Percentiles rank a stretch among this genome's conserved stretches.
Evolutionary conservation across 805 yeast species (phyloP).

Genomic region (Candida sonorensis): DNA sequence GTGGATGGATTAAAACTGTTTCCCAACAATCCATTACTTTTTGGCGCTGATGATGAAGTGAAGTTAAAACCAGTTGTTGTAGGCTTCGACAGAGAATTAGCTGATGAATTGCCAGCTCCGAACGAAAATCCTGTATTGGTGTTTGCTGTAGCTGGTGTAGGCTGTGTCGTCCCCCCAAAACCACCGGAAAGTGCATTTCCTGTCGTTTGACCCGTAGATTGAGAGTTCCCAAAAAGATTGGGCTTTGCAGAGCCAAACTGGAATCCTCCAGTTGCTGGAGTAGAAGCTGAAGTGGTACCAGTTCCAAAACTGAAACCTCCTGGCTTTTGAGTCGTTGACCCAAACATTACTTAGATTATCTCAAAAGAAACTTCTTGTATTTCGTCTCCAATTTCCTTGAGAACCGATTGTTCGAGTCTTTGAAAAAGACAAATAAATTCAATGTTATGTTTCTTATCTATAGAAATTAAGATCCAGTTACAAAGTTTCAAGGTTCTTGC

Average conservation of each 20-base stretch:
- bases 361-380: no score
- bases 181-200: no score
- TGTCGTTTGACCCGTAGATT: constrained; percentile 16
- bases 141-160: no score
- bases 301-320: constrained; percentile 20
- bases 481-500: no score
- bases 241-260: constrained; percentile 9
- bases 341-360: constrained; percentile 19
- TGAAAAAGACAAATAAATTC: no score
- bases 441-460: no score
- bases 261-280: constrained; percentile 2
- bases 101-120: constrained; percentile 3
- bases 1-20: neutral
- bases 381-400: no score
- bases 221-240: constrained; percentile 21
- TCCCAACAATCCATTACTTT: neutral
- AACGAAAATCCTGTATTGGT: constrained; percentile 12
- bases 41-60: constrained; percentile 4
- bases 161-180: no score
- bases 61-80: no score
- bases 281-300: constrained; percentile 1
- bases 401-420: no score
- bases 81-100: no score
- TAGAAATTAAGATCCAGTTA: no score
- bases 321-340: constrained; percentile 16